These are phyloP conservation scores for Coemansia sp. DNA, from an alignment of 192 early-diverging fungal species.

Conservation along the genomic window DNA sequence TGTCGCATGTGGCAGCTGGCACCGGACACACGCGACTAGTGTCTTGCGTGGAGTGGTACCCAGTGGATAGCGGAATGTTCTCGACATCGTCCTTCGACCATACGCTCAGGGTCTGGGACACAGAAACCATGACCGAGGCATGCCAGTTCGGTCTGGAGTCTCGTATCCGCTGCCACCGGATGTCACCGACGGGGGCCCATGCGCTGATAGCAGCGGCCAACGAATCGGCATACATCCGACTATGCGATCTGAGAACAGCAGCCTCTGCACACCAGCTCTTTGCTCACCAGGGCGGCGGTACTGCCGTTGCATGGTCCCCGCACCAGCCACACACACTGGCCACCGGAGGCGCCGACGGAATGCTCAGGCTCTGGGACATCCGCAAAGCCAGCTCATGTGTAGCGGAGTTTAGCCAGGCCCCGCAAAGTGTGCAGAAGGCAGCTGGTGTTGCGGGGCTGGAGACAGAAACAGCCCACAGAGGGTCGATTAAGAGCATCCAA, in stretches of 20 bases:
- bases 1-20: conserved; percentile 18
- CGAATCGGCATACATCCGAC: conserved; percentile 64
- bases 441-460: no score
- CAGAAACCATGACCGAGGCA: conserved; percentile 65
- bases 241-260: conserved; percentile 70
- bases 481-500: conserved; percentile 63
- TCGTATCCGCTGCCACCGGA: conserved; percentile 66
- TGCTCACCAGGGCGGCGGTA: conserved; percentile 63
- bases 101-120: conserved; percentile 81
- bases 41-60: conserved; percentile 77
- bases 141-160: conserved; percentile 69
- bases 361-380: conserved; percentile 82
- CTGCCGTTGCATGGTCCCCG: conserved; percentile 75
- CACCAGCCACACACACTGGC: conserved; percentile 67
- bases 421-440: not conserved
- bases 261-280: conserved; percentile 37
- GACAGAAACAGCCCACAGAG: conserved; percentile 51
- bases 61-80: conserved; percentile 83
- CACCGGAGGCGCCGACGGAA: conserved; percentile 74
- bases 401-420: conserved; percentile 52
- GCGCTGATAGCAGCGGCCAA: conserved; percentile 77
- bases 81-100: conserved; percentile 75
- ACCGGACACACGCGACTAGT: conserved; percentile 66
- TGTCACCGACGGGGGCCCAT: conserved; percentile 77
- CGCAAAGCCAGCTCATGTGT: conserved; percentile 70